These are phyloP conservation scores for Entomortierella lignicola DNA, from an alignment of 192 early-diverging fungal genomes.

Conservation along the genomic window DNA sequence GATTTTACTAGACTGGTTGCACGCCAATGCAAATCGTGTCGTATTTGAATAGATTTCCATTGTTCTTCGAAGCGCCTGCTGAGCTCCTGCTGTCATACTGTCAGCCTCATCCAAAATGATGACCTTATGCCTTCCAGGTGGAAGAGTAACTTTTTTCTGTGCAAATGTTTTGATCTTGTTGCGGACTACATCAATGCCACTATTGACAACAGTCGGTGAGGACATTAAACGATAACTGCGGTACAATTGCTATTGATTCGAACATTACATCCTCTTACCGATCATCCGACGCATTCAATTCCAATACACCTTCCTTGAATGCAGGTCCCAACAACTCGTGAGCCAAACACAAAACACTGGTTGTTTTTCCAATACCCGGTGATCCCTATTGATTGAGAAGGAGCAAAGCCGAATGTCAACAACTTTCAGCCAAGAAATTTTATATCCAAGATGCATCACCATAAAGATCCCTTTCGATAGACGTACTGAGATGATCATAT, in stretches of 20 bases:
- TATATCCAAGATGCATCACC: no score
- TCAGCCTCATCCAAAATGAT: slow-evolving; percentile 99
- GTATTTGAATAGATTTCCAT: slow-evolving; percentile 98
- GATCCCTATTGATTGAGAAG: slow-evolving; percentile 75
- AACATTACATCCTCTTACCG: slow-evolving; percentile 61
- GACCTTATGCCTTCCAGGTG: slow-evolving; percentile 86
- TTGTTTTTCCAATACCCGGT: slow-evolving; percentile 98
- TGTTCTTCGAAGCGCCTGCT: slow-evolving; percentile 96
- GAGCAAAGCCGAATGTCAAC: no score
- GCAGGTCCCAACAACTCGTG: slow-evolving; percentile 86
- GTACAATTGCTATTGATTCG: background rate
- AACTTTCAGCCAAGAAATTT: no score
- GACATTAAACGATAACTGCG: background rate
- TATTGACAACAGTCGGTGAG: slow-evolving; percentile 19
- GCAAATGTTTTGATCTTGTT: slow-evolving; percentile 99
- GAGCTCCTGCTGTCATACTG: slow-evolving; percentile 96
- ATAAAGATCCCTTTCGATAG: background rate
- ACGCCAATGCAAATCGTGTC: slow-evolving; percentile 96
- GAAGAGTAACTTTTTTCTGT: slow-evolving; percentile 96
- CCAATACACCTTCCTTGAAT: slow-evolving; percentile 94
- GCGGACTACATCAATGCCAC: slow-evolving; percentile 96
- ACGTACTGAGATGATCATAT: slow-evolving; percentile 89
- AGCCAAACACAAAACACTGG: slow-evolving; percentile 92
- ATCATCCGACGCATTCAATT: slow-evolving; percentile 99
- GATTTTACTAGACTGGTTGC: slow-evolving; percentile 96